A percentile compares a stretch with the other conserved stretches of the same genome.
Evolutionary conservation across 805 yeast species (phyloP).

Genomic region (Nakazawaea molendinolei): DNA sequence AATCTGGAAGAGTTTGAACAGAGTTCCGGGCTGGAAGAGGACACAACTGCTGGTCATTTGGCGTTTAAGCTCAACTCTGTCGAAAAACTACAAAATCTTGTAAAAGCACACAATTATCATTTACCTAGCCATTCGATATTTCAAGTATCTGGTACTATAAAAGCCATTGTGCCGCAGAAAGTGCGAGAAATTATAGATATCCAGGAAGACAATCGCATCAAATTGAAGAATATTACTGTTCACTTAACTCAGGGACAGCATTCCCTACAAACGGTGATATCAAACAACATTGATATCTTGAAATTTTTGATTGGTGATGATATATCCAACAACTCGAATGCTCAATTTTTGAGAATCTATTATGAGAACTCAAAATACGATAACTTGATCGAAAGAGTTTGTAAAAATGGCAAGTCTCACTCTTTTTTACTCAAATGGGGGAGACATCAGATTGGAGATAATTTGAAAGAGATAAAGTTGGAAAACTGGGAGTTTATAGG

Average conservation of each 20-base stretch:
- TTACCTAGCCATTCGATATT: neutral
- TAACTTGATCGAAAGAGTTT: neutral
- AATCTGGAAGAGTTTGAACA: conserved; percentile 6
- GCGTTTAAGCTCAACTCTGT: too few relatives aligned
- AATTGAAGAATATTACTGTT: conserved; percentile 1
- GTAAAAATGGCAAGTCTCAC: neutral
- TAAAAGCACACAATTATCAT: neutral
- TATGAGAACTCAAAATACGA: neutral
- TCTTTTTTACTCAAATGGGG: conserved; percentile 3
- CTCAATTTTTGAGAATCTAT: conserved; percentile 3
- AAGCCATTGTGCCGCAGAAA: neutral
- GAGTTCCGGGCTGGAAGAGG: conserved; percentile 1
- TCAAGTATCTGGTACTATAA: neutral
- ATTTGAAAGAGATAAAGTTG: neutral
- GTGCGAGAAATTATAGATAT: conserved; percentile 3
- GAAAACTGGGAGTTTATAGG: conserved; percentile 5
- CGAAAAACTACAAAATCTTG: too few relatives aligned
- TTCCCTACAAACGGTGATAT: conserved; percentile 3
- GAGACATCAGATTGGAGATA: neutral
- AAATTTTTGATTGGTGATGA: conserved; percentile 9
- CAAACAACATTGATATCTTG: conserved; percentile 6
- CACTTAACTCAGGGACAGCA: neutral
- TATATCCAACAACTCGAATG: conserved; percentile 3
- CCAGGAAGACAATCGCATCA: neutral
- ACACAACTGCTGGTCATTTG: too few relatives aligned